phyloP scores from a whole-genome alignment of 2,329 filamentous ascomycete genomes.

The Epichloe hybrida region DNA sequence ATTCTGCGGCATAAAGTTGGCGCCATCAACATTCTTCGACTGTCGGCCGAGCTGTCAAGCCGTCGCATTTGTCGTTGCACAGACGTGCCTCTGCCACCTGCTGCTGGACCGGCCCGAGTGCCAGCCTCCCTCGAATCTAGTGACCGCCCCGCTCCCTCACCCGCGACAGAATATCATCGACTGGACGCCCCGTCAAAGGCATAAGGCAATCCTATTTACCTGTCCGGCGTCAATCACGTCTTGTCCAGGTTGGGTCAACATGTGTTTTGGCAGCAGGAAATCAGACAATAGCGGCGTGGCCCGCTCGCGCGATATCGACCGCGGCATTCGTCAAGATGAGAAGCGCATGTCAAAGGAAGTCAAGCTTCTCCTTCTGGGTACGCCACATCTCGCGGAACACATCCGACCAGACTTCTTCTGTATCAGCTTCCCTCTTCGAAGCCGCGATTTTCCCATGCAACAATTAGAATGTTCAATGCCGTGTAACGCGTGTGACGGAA shows the following conservation, averaged over 20 bases:
- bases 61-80: not conserved
- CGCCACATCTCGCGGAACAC: constrained; percentile 4
- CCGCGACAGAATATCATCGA: not conserved
- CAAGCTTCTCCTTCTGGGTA: constrained; percentile 86
- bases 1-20: not conserved
- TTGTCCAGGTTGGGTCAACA: constrained; percentile 17
- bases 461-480: not conserved
- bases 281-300: constrained; percentile 31
- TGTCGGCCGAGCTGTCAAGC: not conserved
- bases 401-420: not conserved
- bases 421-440: not conserved
- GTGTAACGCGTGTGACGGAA: constrained; percentile 4
- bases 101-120: not conserved
- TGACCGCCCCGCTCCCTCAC: not conserved
- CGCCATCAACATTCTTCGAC: not conserved
- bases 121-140: not conserved
- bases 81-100: not conserved
- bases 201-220: not conserved
- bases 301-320: constrained; percentile 69
- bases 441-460: not conserved
- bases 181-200: not conserved
- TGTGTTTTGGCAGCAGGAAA: constrained; percentile 52
- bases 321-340: constrained; percentile 71
- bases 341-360: constrained; percentile 78
- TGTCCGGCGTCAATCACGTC: not conserved